Conservation (phyloP, 257 asterid genomes). For the Galeopsis tetrahit region DNA sequence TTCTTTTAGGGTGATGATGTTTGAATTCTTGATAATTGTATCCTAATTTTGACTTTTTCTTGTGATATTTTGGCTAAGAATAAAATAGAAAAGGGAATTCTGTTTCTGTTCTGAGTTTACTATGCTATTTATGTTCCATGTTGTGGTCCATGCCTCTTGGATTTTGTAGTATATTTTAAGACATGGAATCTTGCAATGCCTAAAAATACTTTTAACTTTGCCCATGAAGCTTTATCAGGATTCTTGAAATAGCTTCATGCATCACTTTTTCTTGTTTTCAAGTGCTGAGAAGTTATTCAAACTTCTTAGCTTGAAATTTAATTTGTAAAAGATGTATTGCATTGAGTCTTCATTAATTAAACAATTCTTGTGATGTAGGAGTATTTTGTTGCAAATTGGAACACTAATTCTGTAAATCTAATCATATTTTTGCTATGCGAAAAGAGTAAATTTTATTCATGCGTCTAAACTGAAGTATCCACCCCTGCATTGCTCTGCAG, state of each 20-base stretch:
- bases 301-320: neutral
- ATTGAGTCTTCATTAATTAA: neutral
- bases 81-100: neutral
- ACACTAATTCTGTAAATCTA: neutral
- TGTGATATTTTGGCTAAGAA: neutral
- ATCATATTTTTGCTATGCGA: too few relatives aligned
- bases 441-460: neutral
- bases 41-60: conserved; percentile 13
- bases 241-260: conserved; percentile 15
- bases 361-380: neutral
- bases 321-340: neutral
- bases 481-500: conserved; percentile 40
- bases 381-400: neutral
- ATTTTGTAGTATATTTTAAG: conserved; percentile 20
- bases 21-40: conserved; percentile 19
- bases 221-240: conserved; percentile 6
- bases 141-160: conserved; percentile 6
- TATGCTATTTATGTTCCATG: conserved; percentile 26
- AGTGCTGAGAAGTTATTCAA: neutral
- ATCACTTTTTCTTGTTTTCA: neutral
- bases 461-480: neutral
- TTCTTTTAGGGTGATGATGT: neutral
- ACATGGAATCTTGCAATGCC: conserved; percentile 14
- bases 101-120: conserved; percentile 4
- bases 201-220: neutral